Evolutionary conservation across 129 eudicot genomes (phyloP), one percentile per base, ranked within the genome.

Genomic region (Flaveria trinervia): DNA sequence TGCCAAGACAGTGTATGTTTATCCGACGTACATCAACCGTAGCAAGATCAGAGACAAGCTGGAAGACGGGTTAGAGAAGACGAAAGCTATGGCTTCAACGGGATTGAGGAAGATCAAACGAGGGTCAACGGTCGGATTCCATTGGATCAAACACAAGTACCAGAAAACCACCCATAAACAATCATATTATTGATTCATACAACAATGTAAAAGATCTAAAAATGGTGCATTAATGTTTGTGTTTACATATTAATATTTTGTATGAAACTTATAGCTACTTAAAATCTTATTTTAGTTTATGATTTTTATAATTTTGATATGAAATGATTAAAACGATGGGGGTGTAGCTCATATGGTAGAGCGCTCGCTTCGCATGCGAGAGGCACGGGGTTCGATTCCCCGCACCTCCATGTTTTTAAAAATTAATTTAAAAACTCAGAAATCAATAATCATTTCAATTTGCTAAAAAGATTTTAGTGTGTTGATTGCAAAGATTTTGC

Each of bases 341-440:
- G 97, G 81, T 90, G 98, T 90, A 93, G 98, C 97, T 93, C 97
- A 90, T 86, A 90, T 90, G 98, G 98, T 88, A 93, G 98, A 93
- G 97, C 97, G 98, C 97, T 87, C 91, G 98, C 96, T 93, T 90
- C 88, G 98, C 97, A 90, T 88, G 97, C 96, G 89, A 93, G 98
- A 93, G 98, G 98, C 92, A 87, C 92, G 96, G 90, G 96, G 96
- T 92, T 92, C 96, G 96, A 92, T 92, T 86, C 96, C 94, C 96
- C 90, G 96, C 96, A 92, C 77, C 96, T 89, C 96, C 98, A 90
- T 36, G 5, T 36, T 36, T 36, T 36, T 33, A 4, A 33, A 28
- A 30, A 33, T 33, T 7, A 33, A 33, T 33, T 26, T 26, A 2
- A 28, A 28, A 28, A 28, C 33, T 28, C 33, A 28, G 33, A 28